A percentile compares a stretch with the other conserved stretches of the same genome.
These are phyloP conservation scores for Vanderwaltozyma yarrowii DNA, from an alignment of 805 yeast genomes.

Conservation along the genomic window DNA sequence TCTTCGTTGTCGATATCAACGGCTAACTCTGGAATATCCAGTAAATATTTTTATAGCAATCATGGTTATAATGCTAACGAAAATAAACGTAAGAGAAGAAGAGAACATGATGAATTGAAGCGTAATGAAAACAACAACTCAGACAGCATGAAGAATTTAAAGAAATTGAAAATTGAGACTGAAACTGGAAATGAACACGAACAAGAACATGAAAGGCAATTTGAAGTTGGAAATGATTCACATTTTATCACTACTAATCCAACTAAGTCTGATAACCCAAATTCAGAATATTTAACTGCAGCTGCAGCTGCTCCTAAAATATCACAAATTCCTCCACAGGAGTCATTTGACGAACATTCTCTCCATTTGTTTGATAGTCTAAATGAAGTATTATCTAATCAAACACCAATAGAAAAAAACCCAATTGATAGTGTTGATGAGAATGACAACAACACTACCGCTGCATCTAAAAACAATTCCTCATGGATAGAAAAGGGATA, in stretches of 20 bases:
- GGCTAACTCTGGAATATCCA: too few species aligned
- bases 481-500: constrained; percentile 53
- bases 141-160: too few species aligned
- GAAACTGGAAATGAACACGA: too few species aligned
- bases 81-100: too few species aligned
- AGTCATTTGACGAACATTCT: constrained; percentile 39
- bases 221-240: neutral
- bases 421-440: neutral
- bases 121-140: too few species aligned
- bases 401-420: constrained; percentile 13
- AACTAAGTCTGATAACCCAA: too few species aligned
- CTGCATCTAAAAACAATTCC: neutral
- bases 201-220: too few species aligned
- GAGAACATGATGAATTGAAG: too few species aligned
- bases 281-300: constrained; percentile 43
- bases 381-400: constrained; percentile 29
- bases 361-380: constrained; percentile 69
- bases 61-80: too few species aligned
- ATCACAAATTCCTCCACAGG: constrained; percentile 33
- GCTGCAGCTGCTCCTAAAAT: constrained; percentile 80
- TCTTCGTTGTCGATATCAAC: constrained; percentile 2
- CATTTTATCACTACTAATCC: constrained; percentile 6
- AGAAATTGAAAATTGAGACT: too few species aligned
- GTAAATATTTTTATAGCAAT: too few species aligned
- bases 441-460: neutral